Conservation (phyloP, 2,329 filamentous ascomycete genomes). For the Cladosporium oxysporum region DNA sequence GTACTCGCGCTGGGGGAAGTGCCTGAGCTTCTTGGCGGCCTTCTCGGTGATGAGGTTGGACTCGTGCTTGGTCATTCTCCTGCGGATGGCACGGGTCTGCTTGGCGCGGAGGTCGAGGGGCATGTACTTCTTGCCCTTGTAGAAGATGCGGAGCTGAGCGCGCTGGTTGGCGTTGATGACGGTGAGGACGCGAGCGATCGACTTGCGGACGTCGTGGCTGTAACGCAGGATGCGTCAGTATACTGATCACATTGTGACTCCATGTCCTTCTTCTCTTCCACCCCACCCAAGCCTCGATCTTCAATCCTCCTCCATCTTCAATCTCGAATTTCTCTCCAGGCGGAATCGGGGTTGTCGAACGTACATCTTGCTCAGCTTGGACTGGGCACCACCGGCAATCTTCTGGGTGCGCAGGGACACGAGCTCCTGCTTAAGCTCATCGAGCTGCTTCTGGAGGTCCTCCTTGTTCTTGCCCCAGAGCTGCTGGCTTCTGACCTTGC, state of each 20-base stretch:
- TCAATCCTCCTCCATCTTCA: conserved; percentile 21
- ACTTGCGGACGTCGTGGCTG: conserved; percentile 99
- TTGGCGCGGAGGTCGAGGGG: conserved; percentile 98
- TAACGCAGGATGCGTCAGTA: conserved; percentile 25
- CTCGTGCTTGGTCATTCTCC: conserved; percentile 91
- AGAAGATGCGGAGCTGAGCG: conserved; percentile 96
- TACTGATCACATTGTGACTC: conserved; percentile 21
- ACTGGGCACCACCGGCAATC: conserved; percentile 86
- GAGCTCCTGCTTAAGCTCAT: conserved; percentile 94
- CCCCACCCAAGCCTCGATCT: background rate
- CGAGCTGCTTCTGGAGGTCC: conserved; percentile 92
- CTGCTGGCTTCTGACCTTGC: conserved; percentile 88
- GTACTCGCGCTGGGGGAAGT: conserved; percentile 99
- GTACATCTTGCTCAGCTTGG: conserved; percentile 98
- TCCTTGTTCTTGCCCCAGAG: conserved; percentile 99
- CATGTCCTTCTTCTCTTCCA: conserved; percentile 16
- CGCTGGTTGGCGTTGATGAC: conserved; percentile 99
- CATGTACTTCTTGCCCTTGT: conserved; percentile 99
- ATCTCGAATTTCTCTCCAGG: conserved; percentile 8
- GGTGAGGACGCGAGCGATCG: conserved; percentile 97
- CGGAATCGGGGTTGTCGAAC: conserved; percentile 35
- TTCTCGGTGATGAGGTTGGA: conserved; percentile 81
- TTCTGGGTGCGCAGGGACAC: conserved; percentile 97
- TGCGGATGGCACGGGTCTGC: conserved; percentile 96
- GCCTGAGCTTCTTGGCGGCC: conserved; percentile 91